Evolutionary conservation across 2,329 filamentous ascomycete genomes (phyloP), one percentile per base, ranked within the genome.

Genomic region (Cordyceps cateniannulata): DNA sequence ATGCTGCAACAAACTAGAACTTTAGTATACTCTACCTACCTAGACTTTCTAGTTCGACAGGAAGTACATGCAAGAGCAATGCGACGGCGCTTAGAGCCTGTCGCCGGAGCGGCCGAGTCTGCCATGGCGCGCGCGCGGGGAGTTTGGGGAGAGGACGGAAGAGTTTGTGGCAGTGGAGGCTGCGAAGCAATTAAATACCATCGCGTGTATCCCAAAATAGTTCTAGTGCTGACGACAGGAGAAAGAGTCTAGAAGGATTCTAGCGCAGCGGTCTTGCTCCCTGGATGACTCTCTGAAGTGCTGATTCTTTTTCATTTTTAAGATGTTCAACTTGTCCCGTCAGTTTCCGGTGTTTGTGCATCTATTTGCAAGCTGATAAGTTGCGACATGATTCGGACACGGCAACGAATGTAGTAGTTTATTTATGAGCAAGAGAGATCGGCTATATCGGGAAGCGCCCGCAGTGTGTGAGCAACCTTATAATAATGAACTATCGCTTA

Each of bases 31-130:
- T 16, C 18, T 60, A 32, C 29, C 20, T 63, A 67, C 58, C 64
- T 64, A 20, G 67, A 68, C 52, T 68, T 68, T 42, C 67, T 65
- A 12, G 61, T 53, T 8, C 67, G 64, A 54, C 67, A 68, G 10
- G 61, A 55, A 45, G 58, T 64, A 61, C 66, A 68, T n/a, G 66
- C 66, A 25, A 68, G 61, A 22, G 65, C 61, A 38, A 66, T 67
- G 4, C 66, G 57, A 7, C 62, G 62, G 2, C 62, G 54, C 35
- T 63, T 63, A 14, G 54, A 53, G 27, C 58, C 42, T 20, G 55
- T 42, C 6, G 45, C 27, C 8, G 55, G 42, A 20, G 29, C 14
- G 14, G 10, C 45, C n/a, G 45, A 58, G 32, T 58, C 45, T 40
- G 55, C 55, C 55, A 58, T 58, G 55, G 45, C 22, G 44, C 8